These are phyloP conservation scores for Lichenothelia convexa DNA, from an alignment of 495 filamentous ascomycete species.

Conservation along the genomic window DNA sequence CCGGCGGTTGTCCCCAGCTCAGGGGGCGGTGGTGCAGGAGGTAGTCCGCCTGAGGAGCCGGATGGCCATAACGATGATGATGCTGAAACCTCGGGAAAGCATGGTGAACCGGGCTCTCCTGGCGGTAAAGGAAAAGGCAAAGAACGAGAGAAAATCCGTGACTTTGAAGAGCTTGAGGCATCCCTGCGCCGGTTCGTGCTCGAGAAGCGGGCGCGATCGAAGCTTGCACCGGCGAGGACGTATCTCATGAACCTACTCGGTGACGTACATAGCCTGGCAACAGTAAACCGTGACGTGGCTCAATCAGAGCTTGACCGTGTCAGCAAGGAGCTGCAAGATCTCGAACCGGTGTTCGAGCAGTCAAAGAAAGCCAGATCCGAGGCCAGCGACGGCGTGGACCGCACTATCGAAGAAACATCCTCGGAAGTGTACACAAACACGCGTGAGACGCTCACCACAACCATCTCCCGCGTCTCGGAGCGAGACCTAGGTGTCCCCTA, in stretches of 20 bases:
- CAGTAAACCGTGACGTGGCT: conserved; percentile 74
- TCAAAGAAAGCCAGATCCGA: conserved; percentile 68
- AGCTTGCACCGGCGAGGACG: conserved; percentile 86
- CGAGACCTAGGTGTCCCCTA: conserved; percentile 66
- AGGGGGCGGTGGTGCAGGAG: conserved; percentile 35
- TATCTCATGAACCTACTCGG: conserved; percentile 88
- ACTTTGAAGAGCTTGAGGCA: conserved; percentile 77
- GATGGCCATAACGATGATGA: conserved; percentile 40
- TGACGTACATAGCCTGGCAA: conserved; percentile 64
- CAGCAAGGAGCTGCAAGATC: conserved; percentile 53
- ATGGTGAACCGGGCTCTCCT: conserved; percentile 27
- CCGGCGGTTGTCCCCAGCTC: conserved; percentile 31
- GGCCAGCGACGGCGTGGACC: conserved; percentile 63
- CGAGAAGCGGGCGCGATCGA: conserved; percentile 86
- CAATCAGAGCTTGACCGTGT: conserved; percentile 75
- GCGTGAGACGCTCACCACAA: conserved; percentile 45
- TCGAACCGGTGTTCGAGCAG: conserved; percentile 70
- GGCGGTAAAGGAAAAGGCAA: conserved; percentile 74
- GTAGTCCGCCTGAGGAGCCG: conserved; percentile 31
- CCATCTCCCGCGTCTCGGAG: conserved; percentile 59
- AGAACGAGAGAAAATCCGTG: conserved; percentile 66
- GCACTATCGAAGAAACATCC: conserved; percentile 66
- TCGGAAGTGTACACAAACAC: conserved; percentile 71
- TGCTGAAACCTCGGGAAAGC: conserved; percentile 23
- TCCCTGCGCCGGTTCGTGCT: conserved; percentile 85